Conservation (phyloP, 345 rosid species). For the Salix caprea region DNA sequence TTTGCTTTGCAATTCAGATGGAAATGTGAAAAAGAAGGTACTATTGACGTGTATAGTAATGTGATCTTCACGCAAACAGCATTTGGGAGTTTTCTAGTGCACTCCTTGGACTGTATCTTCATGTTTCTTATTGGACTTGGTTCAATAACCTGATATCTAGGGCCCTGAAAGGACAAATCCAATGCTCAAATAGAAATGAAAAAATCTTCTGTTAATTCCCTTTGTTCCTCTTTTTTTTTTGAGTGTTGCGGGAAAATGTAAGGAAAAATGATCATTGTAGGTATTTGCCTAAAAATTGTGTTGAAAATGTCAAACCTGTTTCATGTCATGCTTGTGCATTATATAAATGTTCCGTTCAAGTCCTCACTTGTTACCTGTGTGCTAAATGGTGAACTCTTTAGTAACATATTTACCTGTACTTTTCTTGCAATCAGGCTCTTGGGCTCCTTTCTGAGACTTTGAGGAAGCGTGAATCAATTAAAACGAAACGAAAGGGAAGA, state of each 20-base stretch:
- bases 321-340: not conserved
- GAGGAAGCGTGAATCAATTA: slow-evolving; percentile 44
- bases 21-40: slow-evolving; percentile 70
- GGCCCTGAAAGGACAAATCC: not conserved
- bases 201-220: not conserved
- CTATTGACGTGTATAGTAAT: slow-evolving; percentile 2
- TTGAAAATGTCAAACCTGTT: not conserved
- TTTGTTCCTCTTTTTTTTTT: not conserved
- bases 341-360: not conserved
- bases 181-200: not conserved
- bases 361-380: not conserved
- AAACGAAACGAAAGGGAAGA: slow-evolving; percentile 40
- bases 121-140: not conserved
- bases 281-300: not conserved
- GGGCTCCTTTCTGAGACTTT: slow-evolving; percentile 63
- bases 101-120: too few relatives aligned
- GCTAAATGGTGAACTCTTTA: not conserved
- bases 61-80: not conserved
- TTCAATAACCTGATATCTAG: not conserved
- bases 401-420: not conserved
- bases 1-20: slow-evolving; percentile 61
- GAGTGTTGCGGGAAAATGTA: not conserved
- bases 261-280: not conserved
- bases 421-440: slow-evolving; percentile 53
- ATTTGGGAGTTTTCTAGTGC: not conserved